Evolutionary conservation across 345 rosid genomes (phyloP), one percentile per base, ranked within the genome.

Genomic region (Populus davidiana): DNA sequence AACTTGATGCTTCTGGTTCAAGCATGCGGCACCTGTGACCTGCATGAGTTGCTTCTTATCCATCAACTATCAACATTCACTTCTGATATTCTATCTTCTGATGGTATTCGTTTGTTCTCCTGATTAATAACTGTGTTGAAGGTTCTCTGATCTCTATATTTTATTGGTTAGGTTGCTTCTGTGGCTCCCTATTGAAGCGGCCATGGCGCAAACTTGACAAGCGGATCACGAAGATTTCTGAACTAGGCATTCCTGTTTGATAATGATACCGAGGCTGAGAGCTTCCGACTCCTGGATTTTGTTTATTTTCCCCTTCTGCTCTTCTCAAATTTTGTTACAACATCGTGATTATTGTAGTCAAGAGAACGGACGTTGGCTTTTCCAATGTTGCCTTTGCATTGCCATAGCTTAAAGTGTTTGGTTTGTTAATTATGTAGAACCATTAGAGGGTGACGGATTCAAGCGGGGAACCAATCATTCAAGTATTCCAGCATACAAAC

Each of bases 211-310:
- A 74, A 33, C 82, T 90, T 72, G 83, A 91, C 89, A 95, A 92
- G 83, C 85, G 88, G 78, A 89, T 92, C 74, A 77, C 89, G 86
- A 88, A 89, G 85, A 92, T 95, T 64, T 92, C 99, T 44, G 99
- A 92, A 80, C 84, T 89, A 61, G 96, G 99, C 21, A 83, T 95
- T 66, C 83, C 93, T 14, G 89, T 89, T 72, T 95, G 54, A 79
- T 63, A 35, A 16, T 50, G 27, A 76, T 76, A 38, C 25, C 23
- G 27, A 54, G 13, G 27, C 18, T 2, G 36, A 52, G 39, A 20
- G 11, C 20, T 41, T 62, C 18, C 18, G 11, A 8, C 27, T 27
- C 23, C 18, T 59, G 11, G 20, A 61, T 64, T 65, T 65, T 74
- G 27, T 41, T 63, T 16, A n/a, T 8, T 16, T 62, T 13, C 14